Evolutionary conservation across 2,329 filamentous ascomycete genomes (phyloP).

Genomic region (Tolypocladium inflatum): DNA sequence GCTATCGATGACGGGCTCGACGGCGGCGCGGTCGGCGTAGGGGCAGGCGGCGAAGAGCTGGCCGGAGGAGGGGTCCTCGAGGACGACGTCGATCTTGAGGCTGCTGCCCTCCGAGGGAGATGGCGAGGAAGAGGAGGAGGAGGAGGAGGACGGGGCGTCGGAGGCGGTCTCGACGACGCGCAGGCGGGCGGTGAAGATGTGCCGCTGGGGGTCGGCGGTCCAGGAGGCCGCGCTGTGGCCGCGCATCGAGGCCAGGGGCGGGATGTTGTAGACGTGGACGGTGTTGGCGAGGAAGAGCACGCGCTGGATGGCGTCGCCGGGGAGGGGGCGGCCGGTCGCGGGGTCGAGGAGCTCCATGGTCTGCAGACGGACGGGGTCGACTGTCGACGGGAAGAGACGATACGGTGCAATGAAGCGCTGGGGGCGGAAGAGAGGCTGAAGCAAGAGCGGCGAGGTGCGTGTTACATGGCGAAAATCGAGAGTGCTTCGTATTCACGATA

Average conservation of each 20-base stretch:
- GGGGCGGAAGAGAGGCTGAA: not conserved
- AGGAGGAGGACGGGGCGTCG: slow-evolving; percentile 15
- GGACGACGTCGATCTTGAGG: slow-evolving; percentile 64
- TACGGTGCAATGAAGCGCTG: not conserved
- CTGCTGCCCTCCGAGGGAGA: slow-evolving; percentile 16
- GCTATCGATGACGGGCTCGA: slow-evolving; percentile 72
- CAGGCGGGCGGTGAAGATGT: slow-evolving; percentile 79
- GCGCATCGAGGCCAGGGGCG: slow-evolving; percentile 66
- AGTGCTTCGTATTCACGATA: not conserved
- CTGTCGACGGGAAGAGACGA: not conserved
- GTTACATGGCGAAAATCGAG: not conserved
- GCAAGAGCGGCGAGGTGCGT: not conserved
- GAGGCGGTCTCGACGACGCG: slow-evolving; percentile 69
- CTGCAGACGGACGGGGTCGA: not conserved
- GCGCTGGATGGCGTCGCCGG: slow-evolving; percentile 72
- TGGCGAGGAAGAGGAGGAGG: slow-evolving; percentile 6
- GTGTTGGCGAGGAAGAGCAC: slow-evolving; percentile 66
- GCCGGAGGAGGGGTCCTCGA: slow-evolving; percentile 65
- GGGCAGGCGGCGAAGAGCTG: slow-evolving; percentile 78
- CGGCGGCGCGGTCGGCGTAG: slow-evolving; percentile 54
- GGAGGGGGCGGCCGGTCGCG: slow-evolving; percentile 57
- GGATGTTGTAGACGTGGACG: slow-evolving; percentile 83
- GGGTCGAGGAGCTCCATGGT: slow-evolving; percentile 60
- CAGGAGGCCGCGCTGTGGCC: slow-evolving; percentile 71
- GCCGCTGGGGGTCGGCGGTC: slow-evolving; percentile 60